Conservation (phyloP, 306 rosid species). For the Myrica gale region DNA sequence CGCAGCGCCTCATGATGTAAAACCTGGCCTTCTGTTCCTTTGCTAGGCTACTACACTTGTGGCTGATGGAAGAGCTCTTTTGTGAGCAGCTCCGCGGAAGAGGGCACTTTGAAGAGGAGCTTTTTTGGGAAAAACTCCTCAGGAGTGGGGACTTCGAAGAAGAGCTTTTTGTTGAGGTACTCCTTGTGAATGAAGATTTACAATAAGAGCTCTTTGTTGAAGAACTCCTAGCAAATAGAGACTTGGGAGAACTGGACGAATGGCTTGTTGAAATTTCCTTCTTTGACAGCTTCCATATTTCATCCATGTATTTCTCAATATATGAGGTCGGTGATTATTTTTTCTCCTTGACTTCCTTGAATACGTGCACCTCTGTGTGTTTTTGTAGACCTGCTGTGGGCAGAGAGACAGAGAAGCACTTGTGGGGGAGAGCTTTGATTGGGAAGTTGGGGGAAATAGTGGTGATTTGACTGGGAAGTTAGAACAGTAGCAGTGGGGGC, state of each 20-base stretch:
- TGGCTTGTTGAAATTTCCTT: slow-evolving; percentile 50
- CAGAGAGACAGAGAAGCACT: neutral
- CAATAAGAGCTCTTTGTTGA: slow-evolving; percentile 54
- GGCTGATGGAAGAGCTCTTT: slow-evolving; percentile 64
- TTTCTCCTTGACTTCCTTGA: neutral
- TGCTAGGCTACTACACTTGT: slow-evolving; percentile 71
- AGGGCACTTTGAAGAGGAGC: slow-evolving; percentile 42
- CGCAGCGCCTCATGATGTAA: slow-evolving; percentile 89
- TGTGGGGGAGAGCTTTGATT: no score
- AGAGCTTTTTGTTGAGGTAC: slow-evolving; percentile 60
- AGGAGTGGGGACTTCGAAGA: slow-evolving; percentile 66
- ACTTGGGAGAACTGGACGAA: slow-evolving; percentile 28
- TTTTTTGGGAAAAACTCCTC: slow-evolving; percentile 63
- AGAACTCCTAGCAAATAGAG: slow-evolving; percentile 61
- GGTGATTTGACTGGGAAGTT: neutral
- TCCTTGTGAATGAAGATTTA: slow-evolving; percentile 59
- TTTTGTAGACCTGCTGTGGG: neutral
- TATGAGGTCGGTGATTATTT: neutral
- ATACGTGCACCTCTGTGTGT: neutral
- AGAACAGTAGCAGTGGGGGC: neutral
- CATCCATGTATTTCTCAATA: slow-evolving; percentile 50
- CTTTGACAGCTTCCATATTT: slow-evolving; percentile 80
- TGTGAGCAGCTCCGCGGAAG: slow-evolving; percentile 68
- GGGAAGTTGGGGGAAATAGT: neutral
- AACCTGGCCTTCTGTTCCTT: slow-evolving; percentile 94